Percentiles rank a stretch among this genome's conserved stretches.
phyloP scores from a whole-genome alignment of 148 eudicot genomes.

The Rhododendron kiyosumense region DNA sequence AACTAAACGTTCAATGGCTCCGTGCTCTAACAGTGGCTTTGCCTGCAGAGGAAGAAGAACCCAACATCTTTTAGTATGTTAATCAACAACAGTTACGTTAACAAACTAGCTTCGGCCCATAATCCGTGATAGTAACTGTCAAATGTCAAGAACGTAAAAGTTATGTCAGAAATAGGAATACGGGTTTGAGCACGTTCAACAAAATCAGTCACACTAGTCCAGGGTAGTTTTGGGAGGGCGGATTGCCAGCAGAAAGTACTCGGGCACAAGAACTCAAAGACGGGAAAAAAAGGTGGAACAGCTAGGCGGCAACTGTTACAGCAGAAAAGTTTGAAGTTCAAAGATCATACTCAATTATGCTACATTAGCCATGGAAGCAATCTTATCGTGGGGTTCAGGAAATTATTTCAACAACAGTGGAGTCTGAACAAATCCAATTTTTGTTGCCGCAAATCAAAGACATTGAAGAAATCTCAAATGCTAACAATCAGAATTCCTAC shows the following conservation, averaged over 20 bases:
- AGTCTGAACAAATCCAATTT: no score
- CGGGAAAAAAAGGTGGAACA: not conserved
- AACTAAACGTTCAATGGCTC: conserved; percentile 40
- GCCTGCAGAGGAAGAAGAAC: conserved; percentile 47
- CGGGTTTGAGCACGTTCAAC: not conserved
- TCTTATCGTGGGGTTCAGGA: no score
- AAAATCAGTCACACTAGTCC: not conserved
- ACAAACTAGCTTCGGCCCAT: not conserved
- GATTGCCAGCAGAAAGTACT: not conserved
- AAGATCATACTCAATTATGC: not conserved
- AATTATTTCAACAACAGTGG: not conserved
- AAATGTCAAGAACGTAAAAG: not conserved
- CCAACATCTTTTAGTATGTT: not conserved
- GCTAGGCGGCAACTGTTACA: not conserved
- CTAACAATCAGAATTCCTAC: not conserved
- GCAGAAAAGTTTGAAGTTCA: not conserved
- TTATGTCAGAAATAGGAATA: not conserved
- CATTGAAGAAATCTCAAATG: not conserved
- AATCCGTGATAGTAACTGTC: not conserved
- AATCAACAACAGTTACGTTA: not conserved
- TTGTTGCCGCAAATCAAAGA: no score
- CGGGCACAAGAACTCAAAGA: not conserved
- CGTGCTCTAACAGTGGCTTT: conserved; percentile 77
- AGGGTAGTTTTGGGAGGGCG: not conserved
- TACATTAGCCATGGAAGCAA: not conserved